Percentiles rank a stretch among this genome's conserved stretches.
Conservation (phyloP, 2,329 filamentous ascomycete genomes). For the Colletotrichum theobromicola region DNA sequence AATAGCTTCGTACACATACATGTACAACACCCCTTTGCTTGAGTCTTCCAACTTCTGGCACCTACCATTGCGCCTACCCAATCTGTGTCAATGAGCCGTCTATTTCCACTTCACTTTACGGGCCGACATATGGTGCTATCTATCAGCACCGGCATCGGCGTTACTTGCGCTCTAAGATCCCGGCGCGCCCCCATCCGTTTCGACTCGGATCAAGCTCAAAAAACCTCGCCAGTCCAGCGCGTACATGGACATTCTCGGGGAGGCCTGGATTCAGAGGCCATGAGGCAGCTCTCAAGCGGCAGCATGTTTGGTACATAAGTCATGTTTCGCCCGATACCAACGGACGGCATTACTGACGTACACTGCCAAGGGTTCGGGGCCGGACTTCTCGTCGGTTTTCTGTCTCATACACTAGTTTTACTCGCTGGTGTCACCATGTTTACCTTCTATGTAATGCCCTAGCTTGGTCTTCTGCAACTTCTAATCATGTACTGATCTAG, state of each 20-base stretch:
- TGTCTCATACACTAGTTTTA: constrained; percentile 73
- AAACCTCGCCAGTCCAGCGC: neutral
- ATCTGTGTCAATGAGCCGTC: neutral
- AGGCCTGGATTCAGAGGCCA: constrained; percentile 1
- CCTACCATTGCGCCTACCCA: neutral
- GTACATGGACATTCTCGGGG: neutral
- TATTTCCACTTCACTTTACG: neutral
- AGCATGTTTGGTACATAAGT: constrained; percentile 10
- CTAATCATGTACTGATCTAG: neutral
- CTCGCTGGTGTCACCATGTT: constrained; percentile 70
- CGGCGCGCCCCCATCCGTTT: neutral
- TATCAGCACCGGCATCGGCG: constrained; percentile 10
- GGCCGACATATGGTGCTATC: neutral
- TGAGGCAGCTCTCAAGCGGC: constrained; percentile 19
- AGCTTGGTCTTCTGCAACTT: neutral
- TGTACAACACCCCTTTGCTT: neutral
- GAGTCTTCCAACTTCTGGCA: neutral
- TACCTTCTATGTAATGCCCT: constrained; percentile 59
- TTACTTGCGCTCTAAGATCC: neutral
- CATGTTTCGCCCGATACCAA: neutral
- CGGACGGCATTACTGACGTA: neutral
- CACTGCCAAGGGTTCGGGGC: constrained; percentile 59
- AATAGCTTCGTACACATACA: neutral
- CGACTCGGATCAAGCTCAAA: neutral
- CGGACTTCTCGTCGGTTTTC: constrained; percentile 70